phyloP scores from a whole-genome alignment of 306 rosid species.

The Prunus persica region DNA sequence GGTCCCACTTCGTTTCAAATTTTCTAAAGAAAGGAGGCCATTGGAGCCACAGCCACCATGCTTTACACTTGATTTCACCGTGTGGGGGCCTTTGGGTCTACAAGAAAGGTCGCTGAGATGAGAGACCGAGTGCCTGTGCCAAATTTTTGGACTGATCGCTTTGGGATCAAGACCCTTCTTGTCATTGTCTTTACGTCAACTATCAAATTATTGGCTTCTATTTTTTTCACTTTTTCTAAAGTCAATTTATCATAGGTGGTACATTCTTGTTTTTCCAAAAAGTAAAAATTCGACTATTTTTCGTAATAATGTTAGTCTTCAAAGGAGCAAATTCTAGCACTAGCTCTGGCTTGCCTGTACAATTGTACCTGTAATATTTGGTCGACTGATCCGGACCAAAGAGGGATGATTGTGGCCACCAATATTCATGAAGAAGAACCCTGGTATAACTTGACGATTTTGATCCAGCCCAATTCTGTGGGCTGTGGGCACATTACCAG shows the following conservation, averaged over 20 bases:
- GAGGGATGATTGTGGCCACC: background rate
- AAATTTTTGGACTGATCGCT: slow-evolving; percentile 15
- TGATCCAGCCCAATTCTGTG: background rate
- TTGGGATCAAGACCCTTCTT: slow-evolving; percentile 4
- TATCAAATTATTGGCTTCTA: background rate
- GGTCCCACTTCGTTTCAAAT: slow-evolving; percentile 5
- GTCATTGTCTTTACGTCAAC: background rate
- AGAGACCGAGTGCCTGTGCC: background rate
- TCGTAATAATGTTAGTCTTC: too few species aligned
- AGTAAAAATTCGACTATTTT: too few species aligned
- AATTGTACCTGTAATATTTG: background rate
- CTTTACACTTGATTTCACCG: slow-evolving; percentile 7
- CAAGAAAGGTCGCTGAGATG: background rate
- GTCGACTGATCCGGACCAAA: background rate
- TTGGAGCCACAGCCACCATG: background rate
- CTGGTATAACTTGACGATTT: too few species aligned
- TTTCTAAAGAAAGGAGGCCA: slow-evolving; percentile 3
- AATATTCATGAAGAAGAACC: too few species aligned
- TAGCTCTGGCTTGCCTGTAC: background rate
- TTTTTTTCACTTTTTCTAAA: background rate
- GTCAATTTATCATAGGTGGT: too few species aligned
- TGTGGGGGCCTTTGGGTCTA: background rate
- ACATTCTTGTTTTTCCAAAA: too few species aligned
- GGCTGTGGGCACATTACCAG: too few species aligned
- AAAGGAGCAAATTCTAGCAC: background rate